Conservation (phyloP, 441 rosid species). For the Geranium incanum region DNA sequence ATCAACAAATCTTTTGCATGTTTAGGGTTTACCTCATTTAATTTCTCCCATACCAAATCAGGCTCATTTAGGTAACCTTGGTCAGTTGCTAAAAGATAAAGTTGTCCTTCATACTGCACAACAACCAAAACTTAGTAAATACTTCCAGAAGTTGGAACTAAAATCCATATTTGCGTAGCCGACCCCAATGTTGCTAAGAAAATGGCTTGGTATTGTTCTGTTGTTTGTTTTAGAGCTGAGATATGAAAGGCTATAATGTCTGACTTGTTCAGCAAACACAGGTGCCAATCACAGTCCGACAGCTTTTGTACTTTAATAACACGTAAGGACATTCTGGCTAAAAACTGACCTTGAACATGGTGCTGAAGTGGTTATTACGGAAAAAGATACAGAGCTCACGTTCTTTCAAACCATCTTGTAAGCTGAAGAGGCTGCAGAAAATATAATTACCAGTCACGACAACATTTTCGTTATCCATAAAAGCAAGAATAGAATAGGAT, state of each 20-base stretch:
- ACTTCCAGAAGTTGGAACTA: background rate
- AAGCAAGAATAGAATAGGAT: constrained; percentile 6
- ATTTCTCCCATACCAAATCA: constrained; percentile 94
- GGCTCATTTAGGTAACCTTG: constrained; percentile 92
- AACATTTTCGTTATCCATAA: constrained; percentile 6
- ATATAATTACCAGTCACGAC: constrained; percentile 16
- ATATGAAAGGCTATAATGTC: constrained; percentile 9
- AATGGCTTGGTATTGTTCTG: background rate
- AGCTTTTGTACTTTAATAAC: background rate
- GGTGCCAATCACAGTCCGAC: constrained; percentile 11
- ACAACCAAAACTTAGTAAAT: constrained; percentile 14
- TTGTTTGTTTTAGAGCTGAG: background rate
- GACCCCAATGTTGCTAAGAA: background rate
- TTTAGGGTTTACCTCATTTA: constrained; percentile 74
- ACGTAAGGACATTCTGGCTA: constrained; percentile 15
- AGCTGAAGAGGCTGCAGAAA: constrained; percentile 65
- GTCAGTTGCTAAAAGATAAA: constrained; percentile 98
- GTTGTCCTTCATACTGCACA: constrained; percentile 85
- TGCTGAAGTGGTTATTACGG: constrained; percentile 95
- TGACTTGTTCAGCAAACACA: constrained; percentile 6
- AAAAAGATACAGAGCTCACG: constrained; percentile 93
- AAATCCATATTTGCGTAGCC: background rate
- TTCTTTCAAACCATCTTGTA: constrained; percentile 89
- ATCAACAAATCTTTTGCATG: constrained; percentile 5
- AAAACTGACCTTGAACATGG: constrained; percentile 91